A percentile compares a stretch with the other conserved stretches of the same genome.
phyloP scores from a whole-genome alignment of 1,284 basidiomycete species.

The Sporisorium graminicola region DNA sequence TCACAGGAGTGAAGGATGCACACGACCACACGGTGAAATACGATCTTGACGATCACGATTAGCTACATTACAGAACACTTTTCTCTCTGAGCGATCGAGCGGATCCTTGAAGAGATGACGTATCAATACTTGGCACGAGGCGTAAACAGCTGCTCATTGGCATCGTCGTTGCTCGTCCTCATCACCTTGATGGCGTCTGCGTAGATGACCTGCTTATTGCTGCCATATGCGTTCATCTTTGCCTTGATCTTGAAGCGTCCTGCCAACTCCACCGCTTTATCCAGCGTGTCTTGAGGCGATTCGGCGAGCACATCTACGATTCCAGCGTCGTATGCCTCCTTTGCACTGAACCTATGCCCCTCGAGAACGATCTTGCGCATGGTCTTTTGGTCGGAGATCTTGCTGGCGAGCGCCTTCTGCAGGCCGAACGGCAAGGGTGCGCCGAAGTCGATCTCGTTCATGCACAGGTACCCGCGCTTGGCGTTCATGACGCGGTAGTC shows the following conservation, averaged over 20 bases:
- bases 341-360: conserved; percentile 83
- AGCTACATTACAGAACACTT: not conserved
- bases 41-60: not conserved
- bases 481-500: conserved; percentile 92
- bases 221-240: conserved; percentile 72
- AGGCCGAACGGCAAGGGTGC: conserved; percentile 60
- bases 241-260: conserved; percentile 70
- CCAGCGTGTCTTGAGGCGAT: conserved; percentile 75
- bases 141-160: conserved; percentile 20
- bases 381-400: conserved; percentile 76
- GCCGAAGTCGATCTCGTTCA: conserved; percentile 79
- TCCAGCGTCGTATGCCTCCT: conserved; percentile 78
- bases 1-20: not conserved
- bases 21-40: not conserved
- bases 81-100: too few relatives aligned
- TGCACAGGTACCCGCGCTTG: conserved; percentile 85
- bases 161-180: conserved; percentile 41
- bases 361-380: conserved; percentile 84
- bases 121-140: conserved; percentile 35
- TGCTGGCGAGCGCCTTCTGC: conserved; percentile 77
- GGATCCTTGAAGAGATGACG: not conserved
- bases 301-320: conserved; percentile 79
- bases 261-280: conserved; percentile 71
- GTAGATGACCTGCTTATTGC: conserved; percentile 71
- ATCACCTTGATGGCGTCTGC: conserved; percentile 27